phyloP scores from a whole-genome alignment of 129 eudicot genomes.

The Logfia minima region DNA sequence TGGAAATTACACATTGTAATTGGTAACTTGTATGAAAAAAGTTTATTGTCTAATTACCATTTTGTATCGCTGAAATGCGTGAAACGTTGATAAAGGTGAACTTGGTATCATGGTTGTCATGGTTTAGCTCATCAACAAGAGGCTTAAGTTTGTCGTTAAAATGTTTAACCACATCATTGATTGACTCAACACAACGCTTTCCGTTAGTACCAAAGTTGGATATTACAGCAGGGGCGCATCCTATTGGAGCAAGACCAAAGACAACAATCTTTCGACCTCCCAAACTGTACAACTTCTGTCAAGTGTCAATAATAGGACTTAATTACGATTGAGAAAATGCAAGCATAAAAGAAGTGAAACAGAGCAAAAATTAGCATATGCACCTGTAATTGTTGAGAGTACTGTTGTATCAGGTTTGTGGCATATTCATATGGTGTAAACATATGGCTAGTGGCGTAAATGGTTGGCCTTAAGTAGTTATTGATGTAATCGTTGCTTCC shows the following conservation, averaged over 20 bases:
- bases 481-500: conserved; percentile 60
- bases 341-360: not conserved
- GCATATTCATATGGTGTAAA: conserved; percentile 35
- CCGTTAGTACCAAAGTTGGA: not conserved
- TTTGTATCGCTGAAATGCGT: conserved; percentile 19
- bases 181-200: conserved; percentile 28
- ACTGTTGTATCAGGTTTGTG: conserved; percentile 30
- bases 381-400: conserved; percentile 38
- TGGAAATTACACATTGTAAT: not conserved
- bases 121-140: conserved; percentile 42
- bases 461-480: conserved; percentile 43
- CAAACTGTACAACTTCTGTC: conserved; percentile 36
- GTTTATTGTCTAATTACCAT: conserved; percentile 13
- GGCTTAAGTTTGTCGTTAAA: conserved; percentile 46
- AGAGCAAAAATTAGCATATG: not conserved
- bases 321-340: not conserved
- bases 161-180: conserved; percentile 14
- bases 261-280: conserved; percentile 56
- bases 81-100: conserved; percentile 35
- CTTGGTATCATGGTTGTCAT: conserved; percentile 25
- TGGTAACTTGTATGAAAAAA: not conserved
- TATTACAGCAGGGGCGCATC: conserved; percentile 43
- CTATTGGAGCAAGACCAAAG: conserved; percentile 42
- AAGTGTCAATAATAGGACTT: not conserved
- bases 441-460: conserved; percentile 19